Conservation (phyloP, 345 rosid species). For the Brassica juncea region DNA sequence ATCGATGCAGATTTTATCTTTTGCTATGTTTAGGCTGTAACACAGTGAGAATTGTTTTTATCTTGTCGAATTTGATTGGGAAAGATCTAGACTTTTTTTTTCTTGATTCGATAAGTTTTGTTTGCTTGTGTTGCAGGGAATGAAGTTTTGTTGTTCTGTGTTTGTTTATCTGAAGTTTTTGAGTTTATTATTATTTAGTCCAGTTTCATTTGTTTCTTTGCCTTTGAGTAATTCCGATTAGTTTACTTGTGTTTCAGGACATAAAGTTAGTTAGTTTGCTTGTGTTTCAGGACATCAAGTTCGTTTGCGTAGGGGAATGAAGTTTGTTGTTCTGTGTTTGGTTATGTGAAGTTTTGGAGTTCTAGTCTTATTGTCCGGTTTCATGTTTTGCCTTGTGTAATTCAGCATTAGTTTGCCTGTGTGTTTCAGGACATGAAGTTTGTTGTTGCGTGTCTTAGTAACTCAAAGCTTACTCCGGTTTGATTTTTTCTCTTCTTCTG, state of each 20-base stretch:
- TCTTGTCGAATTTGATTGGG: not conserved
- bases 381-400: no score
- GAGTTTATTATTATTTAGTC: not conserved
- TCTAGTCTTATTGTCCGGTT: no score
- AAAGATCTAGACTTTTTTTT: not conserved
- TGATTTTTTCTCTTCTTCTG: not conserved
- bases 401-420: slow-evolving; percentile 15
- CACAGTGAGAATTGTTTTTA: not conserved
- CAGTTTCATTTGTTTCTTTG: not conserved
- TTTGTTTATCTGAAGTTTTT: not conserved
- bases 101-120: not conserved
- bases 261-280: no score
- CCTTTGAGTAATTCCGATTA: no score
- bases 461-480: not conserved
- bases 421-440: slow-evolving; percentile 34
- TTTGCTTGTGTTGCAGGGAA: slow-evolving; percentile 19
- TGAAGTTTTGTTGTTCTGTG: slow-evolving; percentile 1
- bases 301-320: not conserved
- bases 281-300: slow-evolving; percentile 35
- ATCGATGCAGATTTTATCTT: slow-evolving; percentile 19
- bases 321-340: no score
- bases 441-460: not conserved
- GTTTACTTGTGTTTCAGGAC: no score
- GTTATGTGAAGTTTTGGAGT: no score
- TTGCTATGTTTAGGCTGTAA: slow-evolving; percentile 19